Percentiles rank a stretch among this genome's conserved stretches.
These are phyloP conservation scores for Trichoderma polysporum DNA, from an alignment of 2,329 filamentous ascomycete species.

Conservation along the genomic window DNA sequence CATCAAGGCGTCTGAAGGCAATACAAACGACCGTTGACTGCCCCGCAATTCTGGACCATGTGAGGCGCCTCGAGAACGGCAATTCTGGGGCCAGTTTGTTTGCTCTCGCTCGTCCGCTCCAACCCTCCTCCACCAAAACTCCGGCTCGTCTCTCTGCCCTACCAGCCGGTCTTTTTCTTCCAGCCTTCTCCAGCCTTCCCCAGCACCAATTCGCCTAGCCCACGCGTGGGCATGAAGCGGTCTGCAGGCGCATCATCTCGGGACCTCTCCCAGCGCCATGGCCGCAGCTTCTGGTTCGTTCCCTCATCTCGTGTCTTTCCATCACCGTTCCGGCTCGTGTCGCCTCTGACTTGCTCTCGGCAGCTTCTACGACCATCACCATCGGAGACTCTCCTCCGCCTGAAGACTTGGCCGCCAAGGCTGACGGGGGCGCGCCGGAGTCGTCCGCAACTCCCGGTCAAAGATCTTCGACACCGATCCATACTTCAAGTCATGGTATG, in stretches of 20 bases:
- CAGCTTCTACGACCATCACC: slow-evolving; percentile 23
- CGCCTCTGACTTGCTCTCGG: slow-evolving; percentile 24
- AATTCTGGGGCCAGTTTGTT: slow-evolving; percentile 15
- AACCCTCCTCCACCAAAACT: not conserved
- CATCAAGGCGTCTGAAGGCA: slow-evolving; percentile 4
- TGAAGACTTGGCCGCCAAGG: not conserved
- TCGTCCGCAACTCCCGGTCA: not conserved
- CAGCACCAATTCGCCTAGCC: slow-evolving; percentile 15
- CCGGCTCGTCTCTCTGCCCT: not conserved
- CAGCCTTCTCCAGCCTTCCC: not conserved
- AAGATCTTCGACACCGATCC: slow-evolving; percentile 11
- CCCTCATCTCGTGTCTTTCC: not conserved
- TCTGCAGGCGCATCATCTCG: slow-evolving; percentile 23
- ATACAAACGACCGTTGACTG: slow-evolving; percentile 11
- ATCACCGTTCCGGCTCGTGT: slow-evolving; percentile 1
- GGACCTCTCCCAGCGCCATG: slow-evolving; percentile 29
- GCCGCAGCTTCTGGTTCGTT: slow-evolving; percentile 31
- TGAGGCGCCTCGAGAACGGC: slow-evolving; percentile 16
- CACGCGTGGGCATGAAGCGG: slow-evolving; percentile 24
- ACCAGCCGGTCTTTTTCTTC: not conserved
- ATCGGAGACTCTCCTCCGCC: slow-evolving; percentile 12
- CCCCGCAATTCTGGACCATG: slow-evolving; percentile 8
- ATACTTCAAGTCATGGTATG: slow-evolving; percentile 19
- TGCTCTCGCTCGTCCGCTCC: not conserved
- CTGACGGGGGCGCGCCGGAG: slow-evolving; percentile 16